These are phyloP conservation scores for Isatis lusitanica DNA, from an alignment of 441 rosid species.

Conservation along the genomic window DNA sequence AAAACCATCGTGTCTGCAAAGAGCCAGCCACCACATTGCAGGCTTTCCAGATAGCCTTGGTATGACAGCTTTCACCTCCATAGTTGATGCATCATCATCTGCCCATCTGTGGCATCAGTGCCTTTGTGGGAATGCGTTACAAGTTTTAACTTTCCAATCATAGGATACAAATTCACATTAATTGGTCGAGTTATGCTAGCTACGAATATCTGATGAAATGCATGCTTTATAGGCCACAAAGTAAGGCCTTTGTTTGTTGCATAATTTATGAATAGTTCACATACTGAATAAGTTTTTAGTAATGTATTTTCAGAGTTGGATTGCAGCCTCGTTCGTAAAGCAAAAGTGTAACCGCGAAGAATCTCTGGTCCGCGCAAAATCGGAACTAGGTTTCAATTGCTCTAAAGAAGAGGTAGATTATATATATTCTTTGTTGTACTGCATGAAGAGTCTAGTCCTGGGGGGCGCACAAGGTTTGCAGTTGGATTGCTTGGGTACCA, in stretches of 20 bases:
- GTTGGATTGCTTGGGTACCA: slow-evolving; percentile 33
- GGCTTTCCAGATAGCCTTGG: slow-evolving; percentile 92
- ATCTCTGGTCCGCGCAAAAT: slow-evolving; percentile 68
- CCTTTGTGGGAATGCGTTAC: slow-evolving; percentile 10
- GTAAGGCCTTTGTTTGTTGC: slow-evolving; percentile 10
- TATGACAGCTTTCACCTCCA: slow-evolving; percentile 40
- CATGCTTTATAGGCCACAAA: slow-evolving; percentile 14
- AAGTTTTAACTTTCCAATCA: slow-evolving; percentile 4
- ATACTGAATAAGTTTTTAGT: slow-evolving; percentile 8
- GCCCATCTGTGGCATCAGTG: background rate
- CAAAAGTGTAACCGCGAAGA: slow-evolving; percentile 61
- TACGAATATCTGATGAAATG: slow-evolving; percentile 13
- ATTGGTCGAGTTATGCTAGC: slow-evolving; percentile 10
- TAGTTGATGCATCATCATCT: slow-evolving; percentile 20
- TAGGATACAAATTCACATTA: background rate
- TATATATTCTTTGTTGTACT: slow-evolving; percentile 55
- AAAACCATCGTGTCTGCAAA: slow-evolving; percentile 57
- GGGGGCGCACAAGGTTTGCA: slow-evolving; percentile 36
- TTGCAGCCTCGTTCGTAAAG: slow-evolving; percentile 71
- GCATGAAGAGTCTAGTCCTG: slow-evolving; percentile 63
- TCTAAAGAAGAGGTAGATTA: slow-evolving; percentile 61
- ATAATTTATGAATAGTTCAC: slow-evolving; percentile 13
- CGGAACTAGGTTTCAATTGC: slow-evolving; percentile 66
- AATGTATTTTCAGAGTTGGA: slow-evolving; percentile 41
- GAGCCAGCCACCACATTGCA: slow-evolving; percentile 67